Conservation (phyloP, 768 basidiomycete genomes). For the Pleurotus ostreatus region DNA sequence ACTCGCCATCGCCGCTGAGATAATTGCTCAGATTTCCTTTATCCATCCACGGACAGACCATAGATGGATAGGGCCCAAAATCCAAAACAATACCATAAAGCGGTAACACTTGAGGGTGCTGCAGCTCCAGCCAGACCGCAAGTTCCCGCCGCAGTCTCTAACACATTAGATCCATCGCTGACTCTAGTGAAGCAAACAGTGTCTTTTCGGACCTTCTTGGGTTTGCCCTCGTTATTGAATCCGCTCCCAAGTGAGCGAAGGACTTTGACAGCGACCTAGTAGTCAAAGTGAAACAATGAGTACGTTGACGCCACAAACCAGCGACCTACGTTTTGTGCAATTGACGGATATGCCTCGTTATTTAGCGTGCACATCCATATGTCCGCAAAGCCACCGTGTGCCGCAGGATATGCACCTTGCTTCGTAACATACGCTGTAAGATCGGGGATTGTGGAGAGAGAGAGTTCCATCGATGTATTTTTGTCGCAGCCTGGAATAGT, state of each 20-base stretch:
- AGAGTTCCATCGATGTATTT: too few relatives aligned
- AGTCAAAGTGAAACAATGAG: not conserved
- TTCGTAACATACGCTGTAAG: too few relatives aligned
- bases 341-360: too few relatives aligned
- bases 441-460: too few relatives aligned
- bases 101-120: constrained; percentile 22
- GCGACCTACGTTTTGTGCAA: too few relatives aligned
- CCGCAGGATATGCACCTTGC: not conserved
- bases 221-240: not conserved
- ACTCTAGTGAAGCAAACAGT: not conserved
- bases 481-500: too few relatives aligned
- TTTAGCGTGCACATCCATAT: not conserved
- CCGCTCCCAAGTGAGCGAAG: not conserved
- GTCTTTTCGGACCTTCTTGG: not conserved
- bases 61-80: constrained; percentile 25
- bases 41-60: constrained; percentile 31
- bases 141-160: constrained; percentile 18
- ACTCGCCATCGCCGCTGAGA: constrained; percentile 13
- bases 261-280: constrained; percentile 11
- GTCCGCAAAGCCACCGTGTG: not conserved
- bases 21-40: constrained; percentile 22
- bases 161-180: not conserved
- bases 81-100: constrained; percentile 22
- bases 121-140: constrained; percentile 11
- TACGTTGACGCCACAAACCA: too few relatives aligned